Base-by-base conservation (phyloP, 768 basidiomycete genomes). In the Coprinopsis marcescibilis region DNA sequence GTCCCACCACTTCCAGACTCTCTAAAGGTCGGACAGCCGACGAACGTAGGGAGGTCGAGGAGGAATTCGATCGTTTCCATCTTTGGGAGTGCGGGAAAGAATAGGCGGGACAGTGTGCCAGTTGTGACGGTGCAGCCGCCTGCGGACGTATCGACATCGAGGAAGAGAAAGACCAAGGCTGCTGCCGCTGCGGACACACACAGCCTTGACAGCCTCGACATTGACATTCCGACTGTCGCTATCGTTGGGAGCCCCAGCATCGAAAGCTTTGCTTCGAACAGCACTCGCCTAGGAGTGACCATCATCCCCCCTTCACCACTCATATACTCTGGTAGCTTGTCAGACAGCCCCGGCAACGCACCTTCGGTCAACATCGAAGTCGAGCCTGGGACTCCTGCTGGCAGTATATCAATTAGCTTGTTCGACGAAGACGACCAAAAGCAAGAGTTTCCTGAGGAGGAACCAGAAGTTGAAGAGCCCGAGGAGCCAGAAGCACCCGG, bases 281-380 rank as follows among this genome's bases (percentile, higher is more conserved):
- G 63, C 47, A 63, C 63, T 4, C 65, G 68, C 51, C 69, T 68
- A 14, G 72, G 66, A 49, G 69, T 76, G 20, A 72, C 69, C 0
- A 58, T 76, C 25, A 60, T 74, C 20, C 75, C 73, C 20, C 73
- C 73, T 4, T 70, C 71, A 3, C 75, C 75, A 13, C 55, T 66
- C 4, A 51, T 64, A 2, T 50, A 53, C 19, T 53, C 56, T 30
- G 51, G 44, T 20, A 57, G 63, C 17, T 55, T 67, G 19, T 48
- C 58, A 10, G 35, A 35, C 27, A 41, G 27, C 11, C 46, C n/a
- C n/a, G n/a, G n/a, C n/a, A n/a, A 41, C 24, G 52, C 62, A 24
- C 60, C 60, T 41, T 57, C 61, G 33, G 49, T 62, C 35, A 43
- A 51, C 33, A 53, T 55, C 40, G 50, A 55, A 25, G 45, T 53